Conservation (phyloP, 495 filamentous ascomycete species). For the Penicillium simplicissimum region DNA sequence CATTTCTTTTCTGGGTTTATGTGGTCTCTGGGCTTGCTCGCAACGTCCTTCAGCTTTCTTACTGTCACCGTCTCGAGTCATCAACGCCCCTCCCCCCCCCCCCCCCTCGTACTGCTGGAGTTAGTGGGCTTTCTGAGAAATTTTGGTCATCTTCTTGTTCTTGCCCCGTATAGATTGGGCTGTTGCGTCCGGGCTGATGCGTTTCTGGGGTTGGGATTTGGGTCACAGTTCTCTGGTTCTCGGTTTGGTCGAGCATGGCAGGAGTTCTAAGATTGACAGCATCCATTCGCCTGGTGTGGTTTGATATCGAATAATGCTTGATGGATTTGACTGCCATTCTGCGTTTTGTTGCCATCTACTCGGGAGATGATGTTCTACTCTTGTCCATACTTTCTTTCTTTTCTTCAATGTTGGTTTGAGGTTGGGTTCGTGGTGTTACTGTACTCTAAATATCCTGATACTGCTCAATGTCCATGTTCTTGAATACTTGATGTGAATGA, state of each 20-base stretch:
- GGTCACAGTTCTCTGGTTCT: conserved; percentile 22
- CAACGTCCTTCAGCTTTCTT: conserved; percentile 5
- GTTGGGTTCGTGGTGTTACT: conserved; percentile 8
- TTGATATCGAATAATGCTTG: conserved; percentile 19
- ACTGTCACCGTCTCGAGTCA: neutral
- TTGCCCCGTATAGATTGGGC: conserved; percentile 21
- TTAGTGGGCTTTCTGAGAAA: conserved; percentile 13
- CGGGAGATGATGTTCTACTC: conserved; percentile 24
- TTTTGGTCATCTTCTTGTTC: conserved; percentile 15
- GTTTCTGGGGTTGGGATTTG: conserved; percentile 17
- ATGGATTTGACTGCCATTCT: conserved; percentile 12
- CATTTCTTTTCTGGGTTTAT: neutral
- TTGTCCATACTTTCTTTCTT: neutral
- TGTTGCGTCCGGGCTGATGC: conserved; percentile 8
- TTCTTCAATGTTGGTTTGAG: neutral
- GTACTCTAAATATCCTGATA: conserved; percentile 19
- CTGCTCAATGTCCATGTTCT: conserved; percentile 1
- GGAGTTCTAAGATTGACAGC: conserved; percentile 44
- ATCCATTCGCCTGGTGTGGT: conserved; percentile 25
- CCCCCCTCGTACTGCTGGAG: conserved; percentile 14
- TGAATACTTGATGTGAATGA: neutral
- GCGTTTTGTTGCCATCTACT: conserved; percentile 14
- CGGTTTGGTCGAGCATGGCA: conserved; percentile 38
- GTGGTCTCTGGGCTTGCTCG: conserved; percentile 8
- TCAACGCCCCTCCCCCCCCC: conserved; percentile 5